Conservation (phyloP, 805 yeast genomes). For the Grigorovia yakushimaensis region DNA sequence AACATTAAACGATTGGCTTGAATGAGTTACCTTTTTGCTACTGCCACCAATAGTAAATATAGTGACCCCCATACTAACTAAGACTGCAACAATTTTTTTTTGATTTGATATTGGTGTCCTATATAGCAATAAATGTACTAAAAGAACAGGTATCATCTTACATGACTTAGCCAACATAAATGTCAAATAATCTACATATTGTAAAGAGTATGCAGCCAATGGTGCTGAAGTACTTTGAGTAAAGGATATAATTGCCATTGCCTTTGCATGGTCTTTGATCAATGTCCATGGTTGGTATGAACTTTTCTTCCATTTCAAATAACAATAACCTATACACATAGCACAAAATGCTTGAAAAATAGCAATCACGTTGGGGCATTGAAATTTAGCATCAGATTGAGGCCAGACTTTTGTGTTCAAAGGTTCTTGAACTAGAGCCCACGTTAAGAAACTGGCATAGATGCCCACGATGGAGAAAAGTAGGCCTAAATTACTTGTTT, state of each 20-base stretch:
- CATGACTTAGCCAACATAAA: slow-evolving; percentile 85
- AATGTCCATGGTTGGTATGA: slow-evolving; percentile 28
- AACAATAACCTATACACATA: slow-evolving; percentile 52
- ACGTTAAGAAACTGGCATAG: slow-evolving; percentile 75
- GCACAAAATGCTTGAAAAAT: slow-evolving; percentile 69
- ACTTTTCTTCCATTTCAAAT: slow-evolving; percentile 34
- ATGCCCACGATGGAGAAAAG: slow-evolving; percentile 47
- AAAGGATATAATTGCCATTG: slow-evolving; percentile 46
- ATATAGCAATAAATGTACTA: slow-evolving; percentile 66
- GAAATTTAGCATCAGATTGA: slow-evolving; percentile 42
- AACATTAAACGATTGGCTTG: not conserved
- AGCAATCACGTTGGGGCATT: slow-evolving; percentile 72
- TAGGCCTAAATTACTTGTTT: slow-evolving; percentile 9
- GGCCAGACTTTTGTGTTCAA: slow-evolving; percentile 71
- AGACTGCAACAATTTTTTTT: slow-evolving; percentile 66
- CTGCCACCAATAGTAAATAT: slow-evolving; percentile 54
- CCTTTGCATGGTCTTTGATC: slow-evolving; percentile 26
- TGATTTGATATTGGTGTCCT: slow-evolving; percentile 59
- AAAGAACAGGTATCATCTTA: slow-evolving; percentile 88
- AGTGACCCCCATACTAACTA: slow-evolving; percentile 78
- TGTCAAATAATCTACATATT: slow-evolving; percentile 79
- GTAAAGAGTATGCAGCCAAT: slow-evolving; percentile 65
- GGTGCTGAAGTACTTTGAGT: slow-evolving; percentile 81
- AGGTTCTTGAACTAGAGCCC: slow-evolving; percentile 91
- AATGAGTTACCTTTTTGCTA: not conserved